Percentiles rank a stretch among this genome's conserved stretches.
Conservation (phyloP, 371 early-diverging fungal species). For the Zychaea mexicana region DNA sequence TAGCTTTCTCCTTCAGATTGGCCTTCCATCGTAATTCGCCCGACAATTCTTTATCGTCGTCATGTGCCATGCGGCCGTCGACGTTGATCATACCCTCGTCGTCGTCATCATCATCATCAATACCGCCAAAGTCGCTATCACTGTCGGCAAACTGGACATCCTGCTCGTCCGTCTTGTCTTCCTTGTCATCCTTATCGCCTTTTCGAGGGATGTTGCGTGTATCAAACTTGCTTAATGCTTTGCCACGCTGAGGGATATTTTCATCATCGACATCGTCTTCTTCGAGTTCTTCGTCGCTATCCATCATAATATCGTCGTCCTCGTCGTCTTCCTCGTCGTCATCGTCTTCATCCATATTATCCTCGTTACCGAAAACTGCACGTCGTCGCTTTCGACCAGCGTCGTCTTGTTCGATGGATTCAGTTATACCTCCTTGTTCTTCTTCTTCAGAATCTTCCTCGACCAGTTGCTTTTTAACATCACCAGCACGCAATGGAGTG, state of each 20-base stretch:
- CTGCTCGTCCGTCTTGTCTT: conserved; percentile 48
- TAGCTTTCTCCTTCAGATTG: conserved; percentile 72
- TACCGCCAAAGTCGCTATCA: conserved; percentile 67
- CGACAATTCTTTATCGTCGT: conserved; percentile 51
- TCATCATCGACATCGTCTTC: conserved; percentile 34
- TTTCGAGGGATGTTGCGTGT: conserved; percentile 49
- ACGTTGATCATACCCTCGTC: conserved; percentile 51
- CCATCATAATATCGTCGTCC: conserved; percentile 45
- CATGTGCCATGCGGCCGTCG: conserved; percentile 36
- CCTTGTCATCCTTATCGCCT: conserved; percentile 47
- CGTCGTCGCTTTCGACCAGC: conserved; percentile 61
- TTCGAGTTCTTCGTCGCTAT: conserved; percentile 42
- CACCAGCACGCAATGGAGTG: conserved; percentile 70
- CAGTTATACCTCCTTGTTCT: conserved; percentile 33
- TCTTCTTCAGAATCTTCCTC: conserved; percentile 43
- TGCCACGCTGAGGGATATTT: conserved; percentile 45
- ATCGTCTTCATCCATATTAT: conserved; percentile 37
- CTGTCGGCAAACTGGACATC: conserved; percentile 72
- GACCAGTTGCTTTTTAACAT: conserved; percentile 31
- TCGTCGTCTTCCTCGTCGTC: conserved; percentile 49
- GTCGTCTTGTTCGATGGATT: conserved; percentile 44
- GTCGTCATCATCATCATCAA: conserved; percentile 54
- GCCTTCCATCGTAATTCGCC: conserved; percentile 77
- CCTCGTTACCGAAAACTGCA: conserved; percentile 56
- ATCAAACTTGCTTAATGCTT: conserved; percentile 51